Percentiles rank a stretch among this genome's conserved stretches.
These are phyloP conservation scores for Eimeria praecox DNA, from an alignment of 169 alveolate species.

Conservation along the genomic window DNA sequence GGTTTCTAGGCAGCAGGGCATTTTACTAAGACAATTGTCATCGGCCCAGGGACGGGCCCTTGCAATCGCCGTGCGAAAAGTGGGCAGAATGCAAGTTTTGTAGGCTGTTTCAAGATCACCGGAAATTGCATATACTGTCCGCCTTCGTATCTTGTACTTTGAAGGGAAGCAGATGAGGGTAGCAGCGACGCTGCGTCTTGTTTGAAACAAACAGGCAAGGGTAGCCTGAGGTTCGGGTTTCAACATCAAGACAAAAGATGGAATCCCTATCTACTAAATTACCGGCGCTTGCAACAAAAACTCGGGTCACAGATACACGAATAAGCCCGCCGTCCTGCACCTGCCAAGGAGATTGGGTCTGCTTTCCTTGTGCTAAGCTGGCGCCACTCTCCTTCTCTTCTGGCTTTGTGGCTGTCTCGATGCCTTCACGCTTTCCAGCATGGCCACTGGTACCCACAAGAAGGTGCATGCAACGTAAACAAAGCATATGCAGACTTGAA, in stretches of 20 bases:
- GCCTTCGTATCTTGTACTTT: neutral
- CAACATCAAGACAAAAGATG: neutral
- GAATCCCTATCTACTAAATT: neutral
- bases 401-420: neutral
- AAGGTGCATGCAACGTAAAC: neutral
- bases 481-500: neutral
- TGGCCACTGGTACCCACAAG: neutral
- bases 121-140: neutral
- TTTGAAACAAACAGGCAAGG: neutral
- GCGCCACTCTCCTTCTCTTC: neutral
- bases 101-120: neutral
- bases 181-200: neutral
- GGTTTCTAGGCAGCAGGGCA: neutral
- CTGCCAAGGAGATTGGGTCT: neutral
- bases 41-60: neutral
- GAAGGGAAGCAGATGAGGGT: neutral
- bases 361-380: neutral
- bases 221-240: neutral
- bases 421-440: neutral
- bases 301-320: neutral
- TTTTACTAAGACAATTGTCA: neutral
- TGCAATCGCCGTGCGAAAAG: neutral
- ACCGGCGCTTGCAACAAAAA: neutral
- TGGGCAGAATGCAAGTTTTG: neutral
- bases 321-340: neutral